A percentile compares a stretch with the other conserved stretches of the same genome.
Evolutionary conservation across 345 rosid genomes (phyloP).

Genomic region (Raphanus sativus): DNA sequence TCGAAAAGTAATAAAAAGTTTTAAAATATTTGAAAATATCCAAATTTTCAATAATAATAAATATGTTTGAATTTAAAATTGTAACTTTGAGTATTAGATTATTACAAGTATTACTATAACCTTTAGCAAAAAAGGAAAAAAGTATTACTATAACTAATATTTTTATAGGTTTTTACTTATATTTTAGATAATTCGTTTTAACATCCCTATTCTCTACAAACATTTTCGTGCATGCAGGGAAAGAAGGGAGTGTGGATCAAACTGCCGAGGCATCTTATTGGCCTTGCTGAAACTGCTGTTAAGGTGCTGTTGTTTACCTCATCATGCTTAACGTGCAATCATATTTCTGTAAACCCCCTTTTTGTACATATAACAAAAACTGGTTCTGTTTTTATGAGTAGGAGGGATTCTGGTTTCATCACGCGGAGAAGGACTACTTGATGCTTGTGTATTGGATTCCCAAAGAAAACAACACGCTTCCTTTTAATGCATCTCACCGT

Average conservation of each 20-base stretch:
- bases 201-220: background rate
- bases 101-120: too few species aligned
- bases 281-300: slow-evolving; percentile 71
- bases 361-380: background rate
- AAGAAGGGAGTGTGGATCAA: slow-evolving; percentile 90
- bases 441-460: slow-evolving; percentile 93
- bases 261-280: slow-evolving; percentile 59
- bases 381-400: slow-evolving; percentile 34
- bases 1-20: too few species aligned
- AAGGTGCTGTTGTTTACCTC: slow-evolving; percentile 44
- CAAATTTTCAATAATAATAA: too few species aligned
- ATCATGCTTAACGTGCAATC: background rate
- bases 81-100: too few species aligned
- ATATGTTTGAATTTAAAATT: too few species aligned
- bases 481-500: slow-evolving; percentile 85
- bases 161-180: too few species aligned
- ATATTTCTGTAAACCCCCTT: background rate
- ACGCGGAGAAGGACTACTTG: slow-evolving; percentile 76
- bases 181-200: background rate
- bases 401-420: slow-evolving; percentile 95
- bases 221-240: slow-evolving; percentile 46
- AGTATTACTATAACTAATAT: background rate
- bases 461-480: slow-evolving; percentile 56
- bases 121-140: too few species aligned
- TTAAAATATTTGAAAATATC: too few species aligned